A percentile compares a stretch with the other conserved stretches of the same genome.
Evolutionary conservation across 768 basidiomycete species (phyloP).

Genomic region (Russula vinacea): DNA sequence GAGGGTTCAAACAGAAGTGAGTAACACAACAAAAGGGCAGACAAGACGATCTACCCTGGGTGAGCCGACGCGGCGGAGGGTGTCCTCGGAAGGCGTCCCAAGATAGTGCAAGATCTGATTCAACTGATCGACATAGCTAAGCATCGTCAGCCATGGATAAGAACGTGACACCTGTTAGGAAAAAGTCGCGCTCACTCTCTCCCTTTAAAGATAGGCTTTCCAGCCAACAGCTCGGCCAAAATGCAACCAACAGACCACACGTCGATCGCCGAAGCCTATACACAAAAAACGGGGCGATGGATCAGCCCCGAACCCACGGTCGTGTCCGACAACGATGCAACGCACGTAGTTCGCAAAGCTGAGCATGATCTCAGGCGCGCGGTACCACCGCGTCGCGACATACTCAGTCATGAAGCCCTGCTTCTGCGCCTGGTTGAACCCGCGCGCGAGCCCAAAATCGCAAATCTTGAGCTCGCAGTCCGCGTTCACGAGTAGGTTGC

Average conservation of each 20-base stretch:
- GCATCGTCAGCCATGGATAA: constrained; percentile 3
- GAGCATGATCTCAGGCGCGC: constrained; percentile 98
- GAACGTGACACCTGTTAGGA: too few relatives aligned
- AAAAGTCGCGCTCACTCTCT: constrained; percentile 65
- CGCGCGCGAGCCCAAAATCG: constrained; percentile 95
- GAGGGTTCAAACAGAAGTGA: constrained; percentile 8
- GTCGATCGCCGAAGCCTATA: constrained; percentile 89
- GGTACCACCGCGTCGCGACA: constrained; percentile 98
- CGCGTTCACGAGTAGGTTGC: constrained; percentile 94
- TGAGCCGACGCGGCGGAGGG: constrained; percentile 91
- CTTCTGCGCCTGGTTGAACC: constrained; percentile 84
- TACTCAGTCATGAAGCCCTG: constrained; percentile 99
- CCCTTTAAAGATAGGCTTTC: constrained; percentile 96
- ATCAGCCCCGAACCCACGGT: not conserved
- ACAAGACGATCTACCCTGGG: constrained; percentile 62
- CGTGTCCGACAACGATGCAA: constrained; percentile 36
- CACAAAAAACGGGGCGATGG: not conserved
- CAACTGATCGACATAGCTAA: constrained; percentile 93
- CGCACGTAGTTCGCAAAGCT: constrained; percentile 92
- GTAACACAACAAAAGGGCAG: not conserved
- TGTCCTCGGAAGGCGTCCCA: constrained; percentile 97
- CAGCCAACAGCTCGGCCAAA: constrained; percentile 85
- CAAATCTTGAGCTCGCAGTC: constrained; percentile 99
- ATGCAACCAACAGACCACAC: constrained; percentile 98
- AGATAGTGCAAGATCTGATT: constrained; percentile 98